Evolutionary conservation across 306 rosid species (phyloP).

Genomic region (Castanospermum australe): DNA sequence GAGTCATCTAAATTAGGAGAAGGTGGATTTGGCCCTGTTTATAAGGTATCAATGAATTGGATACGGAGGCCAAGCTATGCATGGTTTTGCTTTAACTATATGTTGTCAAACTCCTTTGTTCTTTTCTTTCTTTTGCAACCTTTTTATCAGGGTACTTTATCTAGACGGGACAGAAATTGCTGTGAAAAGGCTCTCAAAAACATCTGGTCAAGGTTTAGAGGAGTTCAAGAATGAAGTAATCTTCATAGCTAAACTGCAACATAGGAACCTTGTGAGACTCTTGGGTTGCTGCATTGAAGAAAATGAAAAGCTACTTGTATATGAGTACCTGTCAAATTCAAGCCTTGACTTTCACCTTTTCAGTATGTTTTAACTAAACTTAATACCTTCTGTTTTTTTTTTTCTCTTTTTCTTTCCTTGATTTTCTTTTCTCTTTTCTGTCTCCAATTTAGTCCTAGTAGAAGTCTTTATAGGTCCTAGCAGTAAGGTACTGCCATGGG

Average conservation of each 20-base stretch:
- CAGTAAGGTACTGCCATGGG: background rate
- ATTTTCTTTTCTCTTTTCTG: background rate
- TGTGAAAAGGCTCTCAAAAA: conserved; percentile 52
- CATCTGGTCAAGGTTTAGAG: conserved; percentile 51
- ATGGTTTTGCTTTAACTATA: background rate
- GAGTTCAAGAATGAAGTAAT: conserved; percentile 62
- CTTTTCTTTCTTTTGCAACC: background rate
- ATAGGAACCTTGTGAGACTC: conserved; percentile 60
- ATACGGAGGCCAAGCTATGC: background rate
- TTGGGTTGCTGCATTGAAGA: conserved; percentile 51
- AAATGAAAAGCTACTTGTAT: conserved; percentile 56
- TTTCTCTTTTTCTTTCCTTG: background rate
- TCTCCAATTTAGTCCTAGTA: background rate
- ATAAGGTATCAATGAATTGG: conserved; percentile 35
- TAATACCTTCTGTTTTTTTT: too few species aligned
- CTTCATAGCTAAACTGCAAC: conserved; percentile 49
- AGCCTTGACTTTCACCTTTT: conserved; percentile 52
- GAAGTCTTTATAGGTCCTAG: background rate
- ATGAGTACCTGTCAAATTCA: conserved; percentile 54
- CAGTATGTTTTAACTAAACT: conserved; percentile 24
- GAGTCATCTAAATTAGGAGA: conserved; percentile 48
- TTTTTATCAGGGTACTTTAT: conserved; percentile 44
- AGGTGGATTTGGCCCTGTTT: conserved; percentile 71
- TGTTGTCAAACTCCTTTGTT: background rate
- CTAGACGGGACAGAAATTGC: conserved; percentile 55